phyloP scores from a whole-genome alignment of 768 basidiomycete genomes.

The Lentinus brumalis region DNA sequence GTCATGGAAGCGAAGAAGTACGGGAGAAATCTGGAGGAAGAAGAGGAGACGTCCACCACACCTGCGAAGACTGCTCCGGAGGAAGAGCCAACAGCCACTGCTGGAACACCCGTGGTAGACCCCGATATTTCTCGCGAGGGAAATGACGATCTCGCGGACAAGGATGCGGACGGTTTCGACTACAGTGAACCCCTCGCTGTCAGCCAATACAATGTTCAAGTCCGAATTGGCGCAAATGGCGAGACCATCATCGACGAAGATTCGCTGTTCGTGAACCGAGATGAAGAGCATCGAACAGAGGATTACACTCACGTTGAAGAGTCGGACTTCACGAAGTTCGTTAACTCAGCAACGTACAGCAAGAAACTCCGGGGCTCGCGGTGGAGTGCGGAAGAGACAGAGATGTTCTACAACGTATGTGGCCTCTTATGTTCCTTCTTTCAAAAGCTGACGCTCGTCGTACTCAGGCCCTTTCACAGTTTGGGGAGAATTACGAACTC shows the following conservation, averaged over 20 bases:
- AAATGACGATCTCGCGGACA: constrained; percentile 34
- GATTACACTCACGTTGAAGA: constrained; percentile 80
- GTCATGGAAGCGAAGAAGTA: constrained; percentile 77
- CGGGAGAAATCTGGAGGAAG: constrained; percentile 56
- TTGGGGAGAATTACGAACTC: constrained; percentile 91
- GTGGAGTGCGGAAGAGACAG: constrained; percentile 91
- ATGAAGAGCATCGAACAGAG: constrained; percentile 65
- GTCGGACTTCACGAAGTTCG: constrained; percentile 81
- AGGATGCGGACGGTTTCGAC: constrained; percentile 65
- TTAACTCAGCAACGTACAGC: constrained; percentile 81
- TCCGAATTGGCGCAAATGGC: constrained; percentile 85
- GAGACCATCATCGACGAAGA: constrained; percentile 87
- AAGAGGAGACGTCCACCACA: constrained; percentile 24
- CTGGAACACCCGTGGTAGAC: not conserved
- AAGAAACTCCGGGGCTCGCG: constrained; percentile 80
- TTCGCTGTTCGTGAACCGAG: constrained; percentile 77
- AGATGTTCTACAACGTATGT: constrained; percentile 77
- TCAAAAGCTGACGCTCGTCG: constrained; percentile 10
- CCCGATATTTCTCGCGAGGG: constrained; percentile 6
- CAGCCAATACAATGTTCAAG: constrained; percentile 81
- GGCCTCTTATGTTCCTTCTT: not conserved
- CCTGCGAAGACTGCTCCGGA: not conserved
- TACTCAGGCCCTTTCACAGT: constrained; percentile 79
- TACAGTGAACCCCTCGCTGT: constrained; percentile 65
- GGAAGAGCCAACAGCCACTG: not conserved